Evolutionary conservation across 116 monocot species (phyloP).

Genomic region (Dioscorea cayenensis): DNA sequence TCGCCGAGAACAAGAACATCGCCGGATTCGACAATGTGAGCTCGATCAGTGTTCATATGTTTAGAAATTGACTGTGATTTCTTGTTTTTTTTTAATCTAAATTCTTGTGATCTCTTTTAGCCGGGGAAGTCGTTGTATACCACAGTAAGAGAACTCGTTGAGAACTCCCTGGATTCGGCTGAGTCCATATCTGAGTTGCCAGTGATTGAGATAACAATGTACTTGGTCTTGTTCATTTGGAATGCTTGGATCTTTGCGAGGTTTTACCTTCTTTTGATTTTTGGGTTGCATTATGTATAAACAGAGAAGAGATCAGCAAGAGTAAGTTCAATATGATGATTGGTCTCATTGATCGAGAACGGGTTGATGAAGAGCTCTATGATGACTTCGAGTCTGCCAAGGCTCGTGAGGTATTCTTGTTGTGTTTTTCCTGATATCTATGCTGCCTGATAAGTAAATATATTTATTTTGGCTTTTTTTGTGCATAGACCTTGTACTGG

Average conservation of each 20-base stretch:
- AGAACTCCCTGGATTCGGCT: conserved; percentile 93
- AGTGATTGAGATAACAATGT: conserved; percentile 79
- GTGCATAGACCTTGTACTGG: background rate
- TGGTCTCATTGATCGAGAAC: conserved; percentile 82
- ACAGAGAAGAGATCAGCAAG: conserved; percentile 89
- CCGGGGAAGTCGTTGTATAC: conserved; percentile 95
- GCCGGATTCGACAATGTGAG: conserved; percentile 98
- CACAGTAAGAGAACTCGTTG: conserved; percentile 87
- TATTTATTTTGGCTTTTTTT: too few species aligned
- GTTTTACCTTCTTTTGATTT: conserved; percentile 2
- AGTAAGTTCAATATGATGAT: conserved; percentile 92
- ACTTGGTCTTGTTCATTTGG: conserved; percentile 5
- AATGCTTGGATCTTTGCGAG: background rate
- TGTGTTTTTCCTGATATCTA: background rate
- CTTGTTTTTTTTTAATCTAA: background rate
- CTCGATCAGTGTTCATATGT: background rate
- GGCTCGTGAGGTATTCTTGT: conserved; percentile 77
- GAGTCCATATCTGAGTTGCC: conserved; percentile 94
- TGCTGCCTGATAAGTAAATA: too few species aligned
- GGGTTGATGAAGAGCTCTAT: conserved; percentile 84
- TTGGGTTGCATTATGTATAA: conserved; percentile 2
- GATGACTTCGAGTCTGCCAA: conserved; percentile 95
- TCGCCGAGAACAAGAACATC: conserved; percentile 99
- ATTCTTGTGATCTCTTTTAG: conserved; percentile 21
- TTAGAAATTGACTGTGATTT: background rate